Conservation (phyloP, 208 protist genomes). For the Trypanosoma cruzi region DNA sequence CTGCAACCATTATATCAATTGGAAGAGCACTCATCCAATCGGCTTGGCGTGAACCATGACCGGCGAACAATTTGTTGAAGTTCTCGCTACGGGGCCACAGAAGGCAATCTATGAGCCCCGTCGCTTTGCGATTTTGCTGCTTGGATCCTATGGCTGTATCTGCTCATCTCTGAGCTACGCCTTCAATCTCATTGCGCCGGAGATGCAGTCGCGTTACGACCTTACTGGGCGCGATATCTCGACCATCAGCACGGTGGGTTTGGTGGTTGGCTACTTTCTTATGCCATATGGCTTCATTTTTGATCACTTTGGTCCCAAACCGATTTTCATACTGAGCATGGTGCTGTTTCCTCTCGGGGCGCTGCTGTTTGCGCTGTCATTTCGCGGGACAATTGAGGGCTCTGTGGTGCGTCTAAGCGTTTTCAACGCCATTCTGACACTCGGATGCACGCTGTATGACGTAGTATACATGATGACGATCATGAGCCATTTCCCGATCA, state of each 20-base stretch:
- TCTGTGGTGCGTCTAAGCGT: slow-evolving; percentile 60
- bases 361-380: slow-evolving; percentile 61
- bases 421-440: slow-evolving; percentile 52
- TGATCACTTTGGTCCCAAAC: slow-evolving; percentile 73
- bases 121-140: too few species aligned
- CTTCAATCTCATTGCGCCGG: slow-evolving; percentile 77
- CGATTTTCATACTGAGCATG: slow-evolving; percentile 62
- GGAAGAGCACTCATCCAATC: too few species aligned
- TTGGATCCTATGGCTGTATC: slow-evolving; percentile 56
- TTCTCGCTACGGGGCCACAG: too few species aligned
- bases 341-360: slow-evolving; percentile 53
- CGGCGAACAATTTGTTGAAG: too few species aligned
- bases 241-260: slow-evolving; percentile 74
- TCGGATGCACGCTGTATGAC: slow-evolving; percentile 75
- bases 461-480: slow-evolving; percentile 74
- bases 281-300: slow-evolving; percentile 74
- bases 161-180: slow-evolving; percentile 67
- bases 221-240: slow-evolving; percentile 73
- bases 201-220: slow-evolving; percentile 58
- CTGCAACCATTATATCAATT: too few species aligned
- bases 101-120: too few species aligned
- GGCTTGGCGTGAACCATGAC: too few species aligned
- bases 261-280: slow-evolving; percentile 47
- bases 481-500: slow-evolving; percentile 74
- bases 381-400: slow-evolving; percentile 46